phyloP scores from a whole-genome alignment of 345 rosid genomes.

The Melaleuca quinquenervia region DNA sequence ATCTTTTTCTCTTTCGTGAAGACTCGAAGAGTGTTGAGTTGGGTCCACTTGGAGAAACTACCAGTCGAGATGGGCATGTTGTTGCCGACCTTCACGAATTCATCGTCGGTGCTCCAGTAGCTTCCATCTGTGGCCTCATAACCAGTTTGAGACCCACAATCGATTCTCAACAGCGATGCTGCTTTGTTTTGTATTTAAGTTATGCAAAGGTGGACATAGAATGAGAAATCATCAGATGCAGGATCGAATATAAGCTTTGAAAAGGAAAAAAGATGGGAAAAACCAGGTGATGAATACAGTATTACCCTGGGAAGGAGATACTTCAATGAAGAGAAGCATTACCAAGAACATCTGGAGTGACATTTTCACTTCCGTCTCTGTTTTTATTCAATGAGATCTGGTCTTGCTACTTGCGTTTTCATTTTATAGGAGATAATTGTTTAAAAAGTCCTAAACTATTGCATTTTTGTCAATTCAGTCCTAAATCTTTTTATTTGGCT shows the following conservation, averaged over 20 bases:
- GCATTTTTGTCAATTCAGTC: no score
- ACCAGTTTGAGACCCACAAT: background rate
- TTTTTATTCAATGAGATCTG: background rate
- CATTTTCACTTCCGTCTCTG: background rate
- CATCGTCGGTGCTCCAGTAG: background rate
- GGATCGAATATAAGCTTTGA: background rate
- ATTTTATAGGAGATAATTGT: background rate
- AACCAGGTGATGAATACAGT: background rate
- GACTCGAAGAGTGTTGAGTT: constrained; percentile 5
- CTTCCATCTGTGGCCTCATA: background rate
- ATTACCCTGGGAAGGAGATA: background rate
- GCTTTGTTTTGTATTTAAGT: background rate
- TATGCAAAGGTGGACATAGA: background rate
- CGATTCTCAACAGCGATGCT: background rate
- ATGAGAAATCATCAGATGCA: background rate
- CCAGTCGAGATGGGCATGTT: background rate
- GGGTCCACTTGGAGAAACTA: background rate
- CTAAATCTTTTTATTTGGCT: no score
- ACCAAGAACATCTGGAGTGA: background rate
- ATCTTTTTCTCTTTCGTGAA: constrained; percentile 3
- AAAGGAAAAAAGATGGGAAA: background rate
- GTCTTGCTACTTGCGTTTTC: background rate
- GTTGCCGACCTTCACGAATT: background rate
- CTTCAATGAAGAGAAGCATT: background rate
- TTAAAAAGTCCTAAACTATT: no score